Evolutionary conservation across 1,284 basidiomycete species (phyloP).

Genomic region (Cryptococcus depauperatus): DNA sequence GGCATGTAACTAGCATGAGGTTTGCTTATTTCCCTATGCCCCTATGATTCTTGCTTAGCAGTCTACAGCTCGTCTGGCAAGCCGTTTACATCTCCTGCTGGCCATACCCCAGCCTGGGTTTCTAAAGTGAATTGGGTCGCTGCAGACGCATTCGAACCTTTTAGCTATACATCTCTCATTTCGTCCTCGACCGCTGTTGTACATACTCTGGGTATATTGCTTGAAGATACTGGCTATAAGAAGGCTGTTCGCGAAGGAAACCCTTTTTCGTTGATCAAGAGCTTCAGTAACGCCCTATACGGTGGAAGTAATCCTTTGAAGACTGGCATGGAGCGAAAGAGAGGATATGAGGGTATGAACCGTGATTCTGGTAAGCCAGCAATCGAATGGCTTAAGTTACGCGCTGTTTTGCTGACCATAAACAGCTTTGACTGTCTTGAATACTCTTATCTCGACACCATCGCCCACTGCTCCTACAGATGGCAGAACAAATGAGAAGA

Average conservation of each 20-base stretch:
- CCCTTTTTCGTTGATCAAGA: conserved; percentile 52
- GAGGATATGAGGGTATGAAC: conserved; percentile 72
- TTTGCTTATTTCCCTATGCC: conserved; percentile 34
- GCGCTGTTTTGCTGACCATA: neutral
- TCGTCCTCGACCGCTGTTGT: conserved; percentile 65
- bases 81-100: conserved; percentile 78
- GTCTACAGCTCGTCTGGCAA: conserved; percentile 65
- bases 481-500: conserved; percentile 14
- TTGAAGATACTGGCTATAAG: conserved; percentile 81
- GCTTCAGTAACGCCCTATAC: conserved; percentile 36
- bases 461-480: conserved; percentile 13
- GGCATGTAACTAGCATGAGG: conserved; percentile 85
- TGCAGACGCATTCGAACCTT: conserved; percentile 68
- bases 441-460: conserved; percentile 53
- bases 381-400: too few species aligned
- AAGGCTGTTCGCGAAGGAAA: conserved; percentile 44
- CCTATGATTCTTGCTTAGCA: neutral
- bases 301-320: conserved; percentile 59
- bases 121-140: conserved; percentile 66
- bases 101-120: conserved; percentile 81
- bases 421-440: conserved; percentile 63
- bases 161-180: conserved; percentile 63
- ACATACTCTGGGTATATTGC: conserved; percentile 86
- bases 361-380: conserved; percentile 70
- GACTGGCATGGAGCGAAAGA: conserved; percentile 34